Percentiles rank a stretch among this genome's conserved stretches.
Conservation (phyloP, 2,329 filamentous ascomycete species). For the Stagonosporopsis vannaccii region DNA sequence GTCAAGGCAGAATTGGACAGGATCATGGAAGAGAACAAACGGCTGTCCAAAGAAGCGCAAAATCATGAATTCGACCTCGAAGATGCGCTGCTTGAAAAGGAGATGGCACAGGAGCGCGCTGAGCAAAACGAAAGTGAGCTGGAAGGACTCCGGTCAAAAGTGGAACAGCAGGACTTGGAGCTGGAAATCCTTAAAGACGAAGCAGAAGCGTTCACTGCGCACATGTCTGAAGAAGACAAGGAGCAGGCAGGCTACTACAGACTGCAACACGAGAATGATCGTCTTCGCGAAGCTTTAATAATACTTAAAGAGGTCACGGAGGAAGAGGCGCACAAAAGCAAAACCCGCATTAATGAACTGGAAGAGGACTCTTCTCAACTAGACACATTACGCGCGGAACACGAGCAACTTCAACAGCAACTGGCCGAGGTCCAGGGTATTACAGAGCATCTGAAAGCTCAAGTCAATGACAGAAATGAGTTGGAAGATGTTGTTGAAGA, state of each 20-base stretch:
- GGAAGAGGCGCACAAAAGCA: conserved; percentile 81
- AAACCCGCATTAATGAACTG: conserved; percentile 54
- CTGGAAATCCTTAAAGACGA: conserved; percentile 87
- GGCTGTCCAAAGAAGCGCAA: conserved; percentile 76
- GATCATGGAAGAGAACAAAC: conserved; percentile 71
- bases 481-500: conserved; percentile 96
- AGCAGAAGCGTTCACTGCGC: conserved; percentile 81
- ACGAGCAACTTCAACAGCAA: conserved; percentile 74
- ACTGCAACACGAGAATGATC: conserved; percentile 88
- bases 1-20: conserved; percentile 81
- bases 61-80: conserved; percentile 88
- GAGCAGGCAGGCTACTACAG: conserved; percentile 88
- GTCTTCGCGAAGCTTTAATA: conserved; percentile 83
- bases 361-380: conserved; percentile 43
- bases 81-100: conserved; percentile 85
- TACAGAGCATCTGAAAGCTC: conserved; percentile 85
- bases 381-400: conserved; percentile 62
- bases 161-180: conserved; percentile 87
- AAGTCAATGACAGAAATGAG: conserved; percentile 85
- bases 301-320: conserved; percentile 86
- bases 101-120: conserved; percentile 94
- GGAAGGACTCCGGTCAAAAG: conserved; percentile 74
- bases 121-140: conserved; percentile 83
- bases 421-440: conserved; percentile 74
- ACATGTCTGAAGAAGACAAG: conserved; percentile 87